phyloP scores from a whole-genome alignment of 169 alveolate genomes.

The Eimeria necatrix region DNA sequence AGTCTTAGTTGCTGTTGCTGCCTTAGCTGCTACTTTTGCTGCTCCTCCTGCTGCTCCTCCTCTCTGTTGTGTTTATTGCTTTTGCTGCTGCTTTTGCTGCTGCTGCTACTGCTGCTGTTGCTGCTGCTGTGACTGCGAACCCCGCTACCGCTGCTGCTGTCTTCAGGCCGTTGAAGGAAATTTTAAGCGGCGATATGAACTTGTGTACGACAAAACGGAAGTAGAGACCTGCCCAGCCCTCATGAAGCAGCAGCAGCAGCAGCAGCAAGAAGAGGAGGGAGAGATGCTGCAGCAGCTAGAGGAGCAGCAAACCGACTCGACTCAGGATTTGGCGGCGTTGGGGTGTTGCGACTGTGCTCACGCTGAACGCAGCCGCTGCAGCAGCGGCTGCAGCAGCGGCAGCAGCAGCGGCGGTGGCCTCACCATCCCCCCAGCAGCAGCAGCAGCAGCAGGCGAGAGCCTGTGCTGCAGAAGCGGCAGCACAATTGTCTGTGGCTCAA shows the following conservation, averaged over 20 bases:
- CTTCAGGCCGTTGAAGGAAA: conserved; percentile 67
- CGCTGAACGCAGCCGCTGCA: background rate
- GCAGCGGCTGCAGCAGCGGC: conserved; percentile 32
- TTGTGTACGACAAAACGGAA: conserved; percentile 68
- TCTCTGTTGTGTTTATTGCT: background rate
- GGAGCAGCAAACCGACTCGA: background rate
- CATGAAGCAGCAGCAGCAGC: conserved; percentile 32
- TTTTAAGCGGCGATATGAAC: conserved; percentile 69
- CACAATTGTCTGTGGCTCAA: background rate
- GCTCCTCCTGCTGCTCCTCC: background rate
- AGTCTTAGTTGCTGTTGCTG: background rate
- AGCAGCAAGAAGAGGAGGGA: conserved; percentile 16
- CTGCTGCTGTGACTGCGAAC: background rate
- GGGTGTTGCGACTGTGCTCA: background rate
- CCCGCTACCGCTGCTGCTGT: background rate
- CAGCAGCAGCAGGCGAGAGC: background rate
- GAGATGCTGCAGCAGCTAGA: conserved; percentile 25
- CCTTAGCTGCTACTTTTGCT: background rate
- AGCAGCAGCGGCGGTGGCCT: conserved; percentile 1
- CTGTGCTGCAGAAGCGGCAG: background rate
- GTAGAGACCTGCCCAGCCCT: conserved; percentile 21
- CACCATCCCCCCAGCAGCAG: background rate
- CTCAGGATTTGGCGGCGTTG: background rate
- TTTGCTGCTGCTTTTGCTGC: background rate
- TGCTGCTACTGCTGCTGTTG: conserved; percentile 43